Percentiles rank a stretch among this genome's conserved stretches.
phyloP scores from a whole-genome alignment of 2,329 filamentous ascomycete species.

The Aspergillus nomiae region DNA sequence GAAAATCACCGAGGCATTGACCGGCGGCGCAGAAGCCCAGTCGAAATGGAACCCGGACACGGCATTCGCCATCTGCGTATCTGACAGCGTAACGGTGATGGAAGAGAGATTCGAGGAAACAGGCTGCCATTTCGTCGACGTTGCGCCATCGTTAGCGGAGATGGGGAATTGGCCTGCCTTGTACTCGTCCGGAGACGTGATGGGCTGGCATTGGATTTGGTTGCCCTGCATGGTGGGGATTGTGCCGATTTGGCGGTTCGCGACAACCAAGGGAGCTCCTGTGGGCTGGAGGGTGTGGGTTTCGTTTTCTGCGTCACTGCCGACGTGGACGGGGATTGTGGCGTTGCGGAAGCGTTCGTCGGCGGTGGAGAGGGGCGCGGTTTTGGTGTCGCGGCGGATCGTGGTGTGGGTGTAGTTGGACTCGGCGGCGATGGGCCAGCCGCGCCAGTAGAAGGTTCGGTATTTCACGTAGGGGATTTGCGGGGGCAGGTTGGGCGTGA shows the following conservation, averaged over 20 bases:
- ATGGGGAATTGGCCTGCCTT: conserved; percentile 70
- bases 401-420: conserved; percentile 68
- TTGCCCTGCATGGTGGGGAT: conserved; percentile 60
- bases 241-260: conserved; percentile 60
- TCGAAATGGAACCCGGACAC: conserved; percentile 57
- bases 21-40: conserved; percentile 61
- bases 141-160: conserved; percentile 66
- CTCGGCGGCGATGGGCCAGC: conserved; percentile 62
- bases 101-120: conserved; percentile 53
- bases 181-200: conserved; percentile 50
- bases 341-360: conserved; percentile 56
- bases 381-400: conserved; percentile 54
- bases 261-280: conserved; percentile 53
- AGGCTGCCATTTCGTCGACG: conserved; percentile 69
- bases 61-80: conserved; percentile 31
- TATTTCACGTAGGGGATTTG: conserved; percentile 64
- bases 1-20: conserved; percentile 57
- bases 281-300: conserved; percentile 51
- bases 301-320: conserved; percentile 38
- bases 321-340: conserved; percentile 62
- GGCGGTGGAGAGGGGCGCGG: conserved; percentile 51
- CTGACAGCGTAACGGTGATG: conserved; percentile 59
- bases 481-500: conserved; percentile 66
- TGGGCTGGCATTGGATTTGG: conserved; percentile 65
- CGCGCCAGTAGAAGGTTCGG: conserved; percentile 67